Evolutionary conservation across 345 rosid species (phyloP).

Genomic region (Bruguiera gymnorhiza): DNA sequence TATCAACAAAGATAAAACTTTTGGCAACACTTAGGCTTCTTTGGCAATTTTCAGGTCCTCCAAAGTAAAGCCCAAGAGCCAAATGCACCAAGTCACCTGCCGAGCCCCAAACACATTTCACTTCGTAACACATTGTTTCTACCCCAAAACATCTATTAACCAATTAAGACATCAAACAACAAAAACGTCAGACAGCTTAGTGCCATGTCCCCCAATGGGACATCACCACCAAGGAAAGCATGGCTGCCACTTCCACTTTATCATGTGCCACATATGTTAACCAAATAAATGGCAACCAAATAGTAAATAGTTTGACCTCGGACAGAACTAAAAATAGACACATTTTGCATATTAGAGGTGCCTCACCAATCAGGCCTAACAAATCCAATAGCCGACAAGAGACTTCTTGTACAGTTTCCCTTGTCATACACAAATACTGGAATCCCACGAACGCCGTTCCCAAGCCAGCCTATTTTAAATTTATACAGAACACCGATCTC

Average conservation of each 20-base stretch:
- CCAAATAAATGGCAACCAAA: not conserved
- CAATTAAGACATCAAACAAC: not conserved
- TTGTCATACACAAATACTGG: slow-evolving; percentile 22
- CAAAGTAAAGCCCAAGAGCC: not conserved
- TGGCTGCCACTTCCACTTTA: not conserved
- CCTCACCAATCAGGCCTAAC: not conserved
- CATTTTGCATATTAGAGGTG: not conserved
- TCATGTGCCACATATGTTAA: not conserved
- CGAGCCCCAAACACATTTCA: not conserved
- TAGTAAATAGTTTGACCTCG: not conserved
- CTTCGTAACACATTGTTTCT: not conserved
- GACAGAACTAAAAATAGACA: not conserved
- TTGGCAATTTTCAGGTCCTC: too few relatives aligned
- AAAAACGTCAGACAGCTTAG: not conserved
- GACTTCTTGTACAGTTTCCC: slow-evolving; percentile 15
- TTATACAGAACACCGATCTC: slow-evolving; percentile 9
- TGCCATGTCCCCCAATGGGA: not conserved
- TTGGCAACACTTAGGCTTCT: not conserved
- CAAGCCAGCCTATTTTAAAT: slow-evolving; percentile 9
- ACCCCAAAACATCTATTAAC: not conserved
- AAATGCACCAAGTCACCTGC: not conserved
- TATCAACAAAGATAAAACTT: not conserved
- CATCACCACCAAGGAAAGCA: not conserved
- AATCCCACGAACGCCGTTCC: slow-evolving; percentile 19
- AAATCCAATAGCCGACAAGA: slow-evolving; percentile 3